These are phyloP conservation scores for Candida labiduridarum DNA, from an alignment of 1,139 yeast species.

Conservation along the genomic window DNA sequence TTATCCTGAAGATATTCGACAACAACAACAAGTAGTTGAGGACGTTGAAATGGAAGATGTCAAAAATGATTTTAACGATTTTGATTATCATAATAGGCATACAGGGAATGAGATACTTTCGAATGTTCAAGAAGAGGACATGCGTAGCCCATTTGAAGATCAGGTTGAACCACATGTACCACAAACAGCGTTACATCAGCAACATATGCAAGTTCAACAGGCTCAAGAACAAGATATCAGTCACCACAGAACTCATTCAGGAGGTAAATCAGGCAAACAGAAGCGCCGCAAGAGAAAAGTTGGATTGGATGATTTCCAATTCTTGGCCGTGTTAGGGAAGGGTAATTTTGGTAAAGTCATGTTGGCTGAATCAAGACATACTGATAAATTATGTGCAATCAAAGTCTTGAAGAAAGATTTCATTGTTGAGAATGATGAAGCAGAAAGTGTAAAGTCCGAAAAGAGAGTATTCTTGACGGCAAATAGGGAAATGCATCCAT, in stretches of 20 bases:
- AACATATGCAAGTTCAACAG: slow-evolving; percentile 10
- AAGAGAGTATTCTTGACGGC: slow-evolving; percentile 91
- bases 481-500: slow-evolving; percentile 88
- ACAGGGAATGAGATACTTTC: slow-evolving; percentile 21
- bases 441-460: slow-evolving; percentile 91
- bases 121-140: slow-evolving; percentile 12
- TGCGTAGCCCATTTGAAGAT: slow-evolving; percentile 12
- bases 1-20: slow-evolving; percentile 4
- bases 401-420: slow-evolving; percentile 94
- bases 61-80: slow-evolving; percentile 26
- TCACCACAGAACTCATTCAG: slow-evolving; percentile 7
- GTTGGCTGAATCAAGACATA: slow-evolving; percentile 89
- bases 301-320: slow-evolving; percentile 92
- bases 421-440: slow-evolving; percentile 93
- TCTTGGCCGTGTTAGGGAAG: slow-evolving; percentile 91
- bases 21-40: slow-evolving; percentile 4
- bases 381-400: slow-evolving; percentile 82
- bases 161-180: slow-evolving; percentile 8
- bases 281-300: slow-evolving; percentile 63
- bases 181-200: slow-evolving; percentile 1
- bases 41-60: slow-evolving; percentile 5
- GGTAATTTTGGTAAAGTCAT: slow-evolving; percentile 98
- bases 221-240: slow-evolving; percentile 7
- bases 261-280: slow-evolving; percentile 20
- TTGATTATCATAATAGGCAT: slow-evolving; percentile 33